Percentiles rank a stretch among this genome's conserved stretches.
Evolutionary conservation across 306 rosid species (phyloP).

Genomic region (Comarum palustre): DNA sequence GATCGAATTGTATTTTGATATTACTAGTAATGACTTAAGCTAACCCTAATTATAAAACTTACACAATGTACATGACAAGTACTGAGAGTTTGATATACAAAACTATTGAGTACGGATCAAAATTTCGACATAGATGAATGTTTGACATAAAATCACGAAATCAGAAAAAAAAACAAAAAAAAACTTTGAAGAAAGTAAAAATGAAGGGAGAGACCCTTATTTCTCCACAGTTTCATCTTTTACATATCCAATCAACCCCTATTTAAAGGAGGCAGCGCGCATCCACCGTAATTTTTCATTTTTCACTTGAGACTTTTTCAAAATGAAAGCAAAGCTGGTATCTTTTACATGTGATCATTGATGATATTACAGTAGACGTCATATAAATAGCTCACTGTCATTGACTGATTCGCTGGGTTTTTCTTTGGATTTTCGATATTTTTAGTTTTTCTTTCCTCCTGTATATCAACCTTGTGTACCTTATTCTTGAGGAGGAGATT

Average conservation of each 20-base stretch:
- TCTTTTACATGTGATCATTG: conserved; percentile 5
- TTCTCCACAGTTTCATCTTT: no score
- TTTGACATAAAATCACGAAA: no score
- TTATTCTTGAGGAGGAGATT: conserved; percentile 5
- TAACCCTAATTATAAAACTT: no score
- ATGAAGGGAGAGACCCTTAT: not conserved
- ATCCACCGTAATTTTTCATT: not conserved
- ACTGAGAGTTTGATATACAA: not conserved
- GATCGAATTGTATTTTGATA: no score
- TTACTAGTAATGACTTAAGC: not conserved
- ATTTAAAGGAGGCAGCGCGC: not conserved
- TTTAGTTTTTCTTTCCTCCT: not conserved
- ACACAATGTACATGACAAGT: not conserved
- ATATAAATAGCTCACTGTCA: not conserved
- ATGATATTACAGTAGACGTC: not conserved
- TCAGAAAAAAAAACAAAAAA: no score
- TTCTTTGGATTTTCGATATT: not conserved
- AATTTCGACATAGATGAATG: no score
- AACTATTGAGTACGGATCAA: no score
- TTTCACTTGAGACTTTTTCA: not conserved
- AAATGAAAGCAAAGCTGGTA: not conserved
- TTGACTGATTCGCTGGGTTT: not conserved
- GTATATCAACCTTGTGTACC: not conserved
- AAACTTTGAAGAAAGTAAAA: not conserved
- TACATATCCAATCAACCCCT: not conserved